A percentile compares a stretch with the other conserved stretches of the same genome.
Conservation (phyloP, 208 protist species). For the Leishmania braziliensis region DNA sequence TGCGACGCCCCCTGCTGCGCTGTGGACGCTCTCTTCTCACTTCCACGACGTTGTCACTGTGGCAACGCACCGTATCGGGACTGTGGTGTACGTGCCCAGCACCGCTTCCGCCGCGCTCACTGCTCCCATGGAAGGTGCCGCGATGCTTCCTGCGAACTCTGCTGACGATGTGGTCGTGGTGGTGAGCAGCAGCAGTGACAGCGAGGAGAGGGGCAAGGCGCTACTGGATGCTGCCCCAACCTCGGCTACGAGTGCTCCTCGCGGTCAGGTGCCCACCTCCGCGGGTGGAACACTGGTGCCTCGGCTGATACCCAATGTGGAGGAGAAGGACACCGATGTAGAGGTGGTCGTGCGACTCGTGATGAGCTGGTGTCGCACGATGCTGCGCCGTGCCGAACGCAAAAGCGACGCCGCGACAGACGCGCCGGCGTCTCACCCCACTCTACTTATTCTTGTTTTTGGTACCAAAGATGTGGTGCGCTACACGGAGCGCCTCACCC, state of each 20-base stretch:
- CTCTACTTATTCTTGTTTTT: slow-evolving; percentile 54
- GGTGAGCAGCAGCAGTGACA: slow-evolving; percentile 33
- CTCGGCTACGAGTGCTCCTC: neutral
- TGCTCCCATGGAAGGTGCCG: neutral
- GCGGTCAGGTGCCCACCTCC: neutral
- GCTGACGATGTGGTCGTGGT: slow-evolving; percentile 27
- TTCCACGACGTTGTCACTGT: slow-evolving; percentile 74
- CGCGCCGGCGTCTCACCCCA: neutral
- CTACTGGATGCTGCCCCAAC: neutral
- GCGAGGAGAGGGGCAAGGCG: slow-evolving; percentile 19
- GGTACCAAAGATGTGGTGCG: slow-evolving; percentile 39
- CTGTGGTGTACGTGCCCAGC: slow-evolving; percentile 26
- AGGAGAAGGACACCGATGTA: slow-evolving; percentile 63
- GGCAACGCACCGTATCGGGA: slow-evolving; percentile 71
- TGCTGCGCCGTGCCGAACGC: slow-evolving; percentile 15
- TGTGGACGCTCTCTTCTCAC: slow-evolving; percentile 83
- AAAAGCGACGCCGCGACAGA: neutral
- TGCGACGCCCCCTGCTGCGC: slow-evolving; percentile 45
- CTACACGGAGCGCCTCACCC: slow-evolving; percentile 58
- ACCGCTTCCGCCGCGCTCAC: neutral
- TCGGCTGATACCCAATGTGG: slow-evolving; percentile 49
- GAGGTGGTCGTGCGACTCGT: slow-evolving; percentile 60
- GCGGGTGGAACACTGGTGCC: slow-evolving; percentile 8
- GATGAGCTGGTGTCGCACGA: slow-evolving; percentile 52
- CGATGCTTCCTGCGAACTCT: neutral